A percentile compares a stretch with the other conserved stretches of the same genome.
phyloP scores from a whole-genome alignment of 805 yeast species.

The Lipomyces orientalis region DNA sequence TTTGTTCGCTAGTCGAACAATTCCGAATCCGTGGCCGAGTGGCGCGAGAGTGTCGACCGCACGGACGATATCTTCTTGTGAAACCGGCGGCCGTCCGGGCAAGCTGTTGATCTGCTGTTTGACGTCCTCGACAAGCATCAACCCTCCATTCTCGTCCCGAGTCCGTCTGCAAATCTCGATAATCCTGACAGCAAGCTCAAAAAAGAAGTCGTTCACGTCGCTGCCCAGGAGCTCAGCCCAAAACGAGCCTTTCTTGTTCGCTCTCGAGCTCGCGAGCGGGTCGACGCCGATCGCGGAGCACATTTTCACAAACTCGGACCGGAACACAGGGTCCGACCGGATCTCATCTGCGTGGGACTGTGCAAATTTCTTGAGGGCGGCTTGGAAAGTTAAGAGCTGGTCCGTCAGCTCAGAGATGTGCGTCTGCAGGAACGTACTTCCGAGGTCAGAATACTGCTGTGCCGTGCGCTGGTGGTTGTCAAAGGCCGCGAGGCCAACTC shows the following conservation, averaged over 20 bases:
- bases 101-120: conserved; percentile 42
- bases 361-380: conserved; percentile 77
- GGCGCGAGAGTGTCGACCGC: conserved; percentile 59
- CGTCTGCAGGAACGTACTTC: conserved; percentile 55
- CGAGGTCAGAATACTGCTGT: conserved; percentile 56
- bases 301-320: conserved; percentile 74
- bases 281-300: conserved; percentile 85
- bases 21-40: conserved; percentile 74
- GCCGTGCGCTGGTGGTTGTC: conserved; percentile 48
- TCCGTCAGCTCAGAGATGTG: conserved; percentile 68
- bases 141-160: conserved; percentile 79
- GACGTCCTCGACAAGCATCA: conserved; percentile 66
- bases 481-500: conserved; percentile 56
- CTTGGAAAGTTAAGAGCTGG: conserved; percentile 78
- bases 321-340: conserved; percentile 63
- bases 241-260: conserved; percentile 43
- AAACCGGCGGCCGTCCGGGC: conserved; percentile 31
- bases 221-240: conserved; percentile 47
- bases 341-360: conserved; percentile 72
- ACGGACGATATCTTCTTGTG: conserved; percentile 60
- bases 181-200: conserved; percentile 72
- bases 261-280: conserved; percentile 57
- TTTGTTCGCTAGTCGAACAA: conserved; percentile 60
- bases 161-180: conserved; percentile 78
- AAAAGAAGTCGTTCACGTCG: conserved; percentile 59